phyloP scores from a whole-genome alignment of 2,329 filamentous ascomycete species.

The Gnomoniopsis sp. region DNA sequence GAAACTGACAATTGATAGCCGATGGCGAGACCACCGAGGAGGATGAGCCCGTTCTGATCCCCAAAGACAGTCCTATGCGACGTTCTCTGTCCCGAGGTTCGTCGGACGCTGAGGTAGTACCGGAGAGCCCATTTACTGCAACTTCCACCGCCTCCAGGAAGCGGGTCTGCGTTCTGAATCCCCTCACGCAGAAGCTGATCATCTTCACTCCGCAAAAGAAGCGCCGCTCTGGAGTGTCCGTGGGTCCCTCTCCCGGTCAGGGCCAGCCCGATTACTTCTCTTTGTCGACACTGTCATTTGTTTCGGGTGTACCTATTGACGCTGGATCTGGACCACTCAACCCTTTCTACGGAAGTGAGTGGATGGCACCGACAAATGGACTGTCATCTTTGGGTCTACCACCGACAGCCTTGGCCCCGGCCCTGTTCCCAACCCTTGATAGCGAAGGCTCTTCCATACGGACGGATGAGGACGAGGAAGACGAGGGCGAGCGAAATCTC shows the following conservation, averaged over 20 bases:
- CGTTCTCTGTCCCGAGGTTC: constrained; percentile 8
- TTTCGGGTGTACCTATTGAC: neutral
- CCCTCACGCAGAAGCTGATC: constrained; percentile 58
- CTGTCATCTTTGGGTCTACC: constrained; percentile 54
- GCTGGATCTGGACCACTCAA: neutral
- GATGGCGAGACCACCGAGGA: constrained; percentile 63
- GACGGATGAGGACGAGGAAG: constrained; percentile 46
- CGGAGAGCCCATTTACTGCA: neutral
- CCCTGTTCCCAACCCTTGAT: constrained; percentile 42
- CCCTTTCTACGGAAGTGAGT: neutral
- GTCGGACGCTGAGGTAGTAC: constrained; percentile 46
- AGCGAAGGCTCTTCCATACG: constrained; percentile 38
- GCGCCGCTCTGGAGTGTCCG: constrained; percentile 26
- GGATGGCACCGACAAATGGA: neutral
- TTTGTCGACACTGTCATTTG: constrained; percentile 16
- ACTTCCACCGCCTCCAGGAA: constrained; percentile 45
- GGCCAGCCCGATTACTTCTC: constrained; percentile 40
- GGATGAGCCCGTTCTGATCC: constrained; percentile 50
- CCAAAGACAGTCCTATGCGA: constrained; percentile 34
- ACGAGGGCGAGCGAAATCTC: constrained; percentile 62
- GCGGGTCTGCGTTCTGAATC: constrained; percentile 57
- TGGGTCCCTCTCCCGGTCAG: neutral
- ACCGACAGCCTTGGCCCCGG: constrained; percentile 64
- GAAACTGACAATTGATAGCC: constrained; percentile 44
- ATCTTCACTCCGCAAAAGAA: constrained; percentile 55